These are phyloP conservation scores for Schizochytrium sp. DNA, from an alignment of 108 stramenopile species.

Conservation along the genomic window DNA sequence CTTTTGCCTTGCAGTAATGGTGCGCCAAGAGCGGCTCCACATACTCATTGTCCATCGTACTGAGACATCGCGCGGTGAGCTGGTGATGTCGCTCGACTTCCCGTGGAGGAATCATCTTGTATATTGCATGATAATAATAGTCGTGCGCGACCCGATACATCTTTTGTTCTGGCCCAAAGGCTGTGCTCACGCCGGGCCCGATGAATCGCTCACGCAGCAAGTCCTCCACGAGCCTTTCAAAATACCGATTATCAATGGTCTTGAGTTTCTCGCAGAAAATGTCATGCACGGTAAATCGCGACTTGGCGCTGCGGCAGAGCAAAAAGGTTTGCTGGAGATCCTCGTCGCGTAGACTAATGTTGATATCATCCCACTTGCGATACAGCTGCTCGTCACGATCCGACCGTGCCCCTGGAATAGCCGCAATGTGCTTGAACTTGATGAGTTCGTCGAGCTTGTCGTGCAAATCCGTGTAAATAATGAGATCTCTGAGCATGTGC, in stretches of 20 bases:
- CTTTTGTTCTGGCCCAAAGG: background rate
- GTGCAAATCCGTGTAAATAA: background rate
- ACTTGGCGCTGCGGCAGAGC: background rate
- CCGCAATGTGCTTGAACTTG: background rate
- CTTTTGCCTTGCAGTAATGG: background rate
- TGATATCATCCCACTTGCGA: conserved; percentile 1
- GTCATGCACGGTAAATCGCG: background rate
- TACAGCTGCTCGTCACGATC: background rate
- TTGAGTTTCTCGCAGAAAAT: background rate
- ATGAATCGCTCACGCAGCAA: background rate
- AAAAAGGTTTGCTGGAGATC: background rate
- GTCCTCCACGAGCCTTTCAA: background rate
- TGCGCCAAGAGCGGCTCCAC: conserved; percentile 12
- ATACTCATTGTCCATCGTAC: background rate
- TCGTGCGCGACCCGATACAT: background rate
- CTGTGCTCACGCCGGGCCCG: background rate
- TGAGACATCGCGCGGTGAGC: background rate
- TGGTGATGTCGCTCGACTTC: background rate
- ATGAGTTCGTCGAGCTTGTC: conserved; percentile 12
- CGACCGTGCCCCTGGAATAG: background rate
- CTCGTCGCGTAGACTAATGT: background rate
- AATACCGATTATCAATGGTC: background rate
- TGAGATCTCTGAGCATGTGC: background rate
- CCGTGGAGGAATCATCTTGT: background rate
- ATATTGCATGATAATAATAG: background rate